A percentile compares a stretch with the other conserved stretches of the same genome.
Evolutionary conservation across 257 asterid genomes (phyloP).

Genomic region (Thymus mandschuricus): DNA sequence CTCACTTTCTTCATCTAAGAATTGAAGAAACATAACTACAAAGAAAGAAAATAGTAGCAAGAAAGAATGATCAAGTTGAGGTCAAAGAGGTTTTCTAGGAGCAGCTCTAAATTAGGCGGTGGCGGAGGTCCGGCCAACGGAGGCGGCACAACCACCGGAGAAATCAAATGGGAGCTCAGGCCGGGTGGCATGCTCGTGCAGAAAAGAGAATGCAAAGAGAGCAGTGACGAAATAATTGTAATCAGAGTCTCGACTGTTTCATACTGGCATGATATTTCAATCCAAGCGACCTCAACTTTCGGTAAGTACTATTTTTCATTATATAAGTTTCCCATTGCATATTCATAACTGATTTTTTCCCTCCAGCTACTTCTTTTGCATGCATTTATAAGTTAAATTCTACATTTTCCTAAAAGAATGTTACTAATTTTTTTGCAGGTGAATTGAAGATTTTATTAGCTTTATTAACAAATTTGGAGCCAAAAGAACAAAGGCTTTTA

Average conservation of each 20-base stretch:
- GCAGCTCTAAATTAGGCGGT: constrained; percentile 44
- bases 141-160: constrained; percentile 24
- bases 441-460: constrained; percentile 66
- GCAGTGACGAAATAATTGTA: constrained; percentile 41
- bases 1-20: constrained; percentile 12
- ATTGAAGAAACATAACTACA: not conserved
- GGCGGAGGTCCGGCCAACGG: constrained; percentile 9
- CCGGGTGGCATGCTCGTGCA: constrained; percentile 91
- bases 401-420: no score
- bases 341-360: not conserved
- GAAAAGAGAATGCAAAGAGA: constrained; percentile 48
- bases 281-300: constrained; percentile 68
- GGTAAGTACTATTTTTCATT: constrained; percentile 36
- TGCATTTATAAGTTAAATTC: no score
- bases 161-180: constrained; percentile 74
- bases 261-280: constrained; percentile 54
- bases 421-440: constrained; percentile 38
- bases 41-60: not conserved
- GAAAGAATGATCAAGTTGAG: constrained; percentile 61
- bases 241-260: constrained; percentile 61
- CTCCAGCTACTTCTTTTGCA: no score
- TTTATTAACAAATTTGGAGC: constrained; percentile 57
- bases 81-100: constrained; percentile 56
- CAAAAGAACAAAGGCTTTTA: constrained; percentile 68
- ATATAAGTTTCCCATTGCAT: not conserved